Percentiles rank a stretch among this genome's conserved stretches.
phyloP scores from a whole-genome alignment of 1,139 yeast species.

The Nakaseomyces sp. region DNA sequence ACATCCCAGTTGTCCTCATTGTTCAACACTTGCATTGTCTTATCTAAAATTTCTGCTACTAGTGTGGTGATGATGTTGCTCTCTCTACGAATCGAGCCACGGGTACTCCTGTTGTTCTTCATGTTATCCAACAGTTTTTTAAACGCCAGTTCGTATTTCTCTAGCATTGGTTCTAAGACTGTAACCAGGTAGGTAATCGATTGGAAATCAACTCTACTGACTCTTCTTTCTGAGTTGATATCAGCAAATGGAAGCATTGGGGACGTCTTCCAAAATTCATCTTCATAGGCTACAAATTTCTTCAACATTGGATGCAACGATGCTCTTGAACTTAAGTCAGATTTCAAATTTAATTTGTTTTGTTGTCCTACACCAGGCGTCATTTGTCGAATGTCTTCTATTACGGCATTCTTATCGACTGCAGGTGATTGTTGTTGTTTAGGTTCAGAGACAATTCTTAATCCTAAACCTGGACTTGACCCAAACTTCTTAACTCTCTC shows the following conservation, averaged over 20 bases:
- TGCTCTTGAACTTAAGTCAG: conserved; percentile 4
- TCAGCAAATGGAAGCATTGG: neutral
- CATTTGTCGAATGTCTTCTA: neutral
- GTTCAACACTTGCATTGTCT: neutral
- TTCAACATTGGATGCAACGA: conserved; percentile 3
- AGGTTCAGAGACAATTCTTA: neutral
- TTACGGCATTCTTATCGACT: neutral
- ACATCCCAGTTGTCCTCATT: conserved; percentile 1
- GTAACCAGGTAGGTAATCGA: neutral
- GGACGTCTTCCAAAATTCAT: conserved; percentile 5
- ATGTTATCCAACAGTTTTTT: neutral
- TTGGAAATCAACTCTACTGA: conserved; percentile 2
- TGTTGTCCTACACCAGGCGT: neutral
- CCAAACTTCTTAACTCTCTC: conserved; percentile 6
- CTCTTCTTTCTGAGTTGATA: neutral
- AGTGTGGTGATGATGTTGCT: neutral
- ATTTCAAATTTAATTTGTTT: neutral
- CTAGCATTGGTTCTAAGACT: conserved; percentile 2
- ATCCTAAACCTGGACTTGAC: conserved; percentile 5
- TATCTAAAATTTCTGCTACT: neutral
- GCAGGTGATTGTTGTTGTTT: neutral
- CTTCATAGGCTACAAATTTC: conserved; percentile 4
- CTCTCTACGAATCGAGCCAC: conserved; percentile 3
- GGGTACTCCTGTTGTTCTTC: conserved; percentile 2
- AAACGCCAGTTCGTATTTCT: neutral